Base-by-base conservation (phyloP, 1,284 basidiomycete genomes). In the Anthracocystis panici-leucophaei region DNA sequence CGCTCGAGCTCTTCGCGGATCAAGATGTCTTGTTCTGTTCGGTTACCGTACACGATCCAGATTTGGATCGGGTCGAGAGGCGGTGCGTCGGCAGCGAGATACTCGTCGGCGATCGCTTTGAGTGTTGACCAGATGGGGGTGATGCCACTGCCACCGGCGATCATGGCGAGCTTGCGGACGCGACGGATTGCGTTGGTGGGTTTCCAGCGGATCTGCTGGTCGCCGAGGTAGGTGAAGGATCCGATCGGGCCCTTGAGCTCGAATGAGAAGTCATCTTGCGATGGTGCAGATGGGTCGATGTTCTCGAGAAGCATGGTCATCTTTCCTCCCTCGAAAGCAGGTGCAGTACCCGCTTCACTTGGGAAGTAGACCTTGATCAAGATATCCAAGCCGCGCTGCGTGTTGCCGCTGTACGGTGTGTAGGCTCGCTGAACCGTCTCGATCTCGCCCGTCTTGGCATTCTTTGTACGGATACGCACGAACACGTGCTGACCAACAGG, bases 231-330 rank as follows among this genome's bases (percentile, higher is more conserved):
- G 16, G 87, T 82, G 80, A 91, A 91, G 1, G 87, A 88, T 0
- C 91, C 91, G 3, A 91, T 82, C 0, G 91, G 91, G 0, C 91
- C 91, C 78, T 91, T 91, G 55, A 91, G 76, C 69, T 91, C 68
- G 46, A 76, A 48, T 8, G 51, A 41, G 1, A 75, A 21, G 40
- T 56, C 67, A 9, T 88, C 90, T 3, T 89, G 72, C 10, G 80
- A 3, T 5, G 81, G 65, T 1, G 20, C 33, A 0, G 49, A 46
- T 1, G 48, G 38, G 12, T 63, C 72, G 3, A 91, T 87, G 67
- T 88, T 86, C 52, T 88, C 82, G 69, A 91, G 88, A 0, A 87
- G 88, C 33, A 86, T 86, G 1, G 90, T 88, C 89, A 91, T 90
- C 68, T 88, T 88, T 5, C 91, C 90, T 16, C 90, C 90, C 21